Conservation (phyloP, 208 protist genomes). For the Vickermania ingenoplastis region DNA sequence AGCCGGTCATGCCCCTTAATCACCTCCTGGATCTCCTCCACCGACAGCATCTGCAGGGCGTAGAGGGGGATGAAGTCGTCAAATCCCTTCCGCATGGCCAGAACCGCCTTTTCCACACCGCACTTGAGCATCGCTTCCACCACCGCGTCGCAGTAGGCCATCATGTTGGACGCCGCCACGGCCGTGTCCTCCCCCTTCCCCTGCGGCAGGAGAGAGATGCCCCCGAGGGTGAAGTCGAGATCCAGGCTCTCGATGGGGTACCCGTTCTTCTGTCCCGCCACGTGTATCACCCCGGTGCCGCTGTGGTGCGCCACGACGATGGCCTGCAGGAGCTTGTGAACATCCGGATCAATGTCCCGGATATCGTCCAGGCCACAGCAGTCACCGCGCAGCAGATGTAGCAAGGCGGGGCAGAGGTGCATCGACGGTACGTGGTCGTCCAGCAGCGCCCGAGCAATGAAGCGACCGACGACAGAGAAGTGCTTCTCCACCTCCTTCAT, state of each 20-base stretch:
- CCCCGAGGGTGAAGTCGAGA: conserved; percentile 61
- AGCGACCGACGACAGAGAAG: conserved; percentile 58
- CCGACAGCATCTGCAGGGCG: conserved; percentile 46
- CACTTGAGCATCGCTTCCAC: conserved; percentile 36
- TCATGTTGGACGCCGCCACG: conserved; percentile 47
- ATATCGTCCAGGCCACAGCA: conserved; percentile 60
- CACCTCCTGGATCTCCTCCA: conserved; percentile 56
- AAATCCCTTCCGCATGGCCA: conserved; percentile 52
- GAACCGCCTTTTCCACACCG: conserved; percentile 45
- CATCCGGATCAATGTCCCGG: conserved; percentile 30
- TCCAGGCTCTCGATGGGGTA: conserved; percentile 46
- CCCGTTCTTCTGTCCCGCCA: conserved; percentile 16
- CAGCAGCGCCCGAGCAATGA: conserved; percentile 67
- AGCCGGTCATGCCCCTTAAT: conserved; percentile 36
- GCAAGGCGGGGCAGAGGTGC: conserved; percentile 52
- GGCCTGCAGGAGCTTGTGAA: conserved; percentile 39
- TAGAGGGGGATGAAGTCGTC: conserved; percentile 65
- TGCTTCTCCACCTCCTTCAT: conserved; percentile 16
- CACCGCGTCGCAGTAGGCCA: conserved; percentile 68
- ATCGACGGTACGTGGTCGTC: conserved; percentile 71
- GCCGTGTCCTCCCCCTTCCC: conserved; percentile 17
- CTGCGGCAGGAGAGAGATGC: conserved; percentile 32
- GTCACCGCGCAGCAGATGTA: conserved; percentile 73
- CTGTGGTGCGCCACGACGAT: conserved; percentile 18
- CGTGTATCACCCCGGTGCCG: conserved; percentile 8